These are phyloP conservation scores for Colletotrichum eremochloae DNA, from an alignment of 2,329 filamentous ascomycete species.

Conservation along the genomic window DNA sequence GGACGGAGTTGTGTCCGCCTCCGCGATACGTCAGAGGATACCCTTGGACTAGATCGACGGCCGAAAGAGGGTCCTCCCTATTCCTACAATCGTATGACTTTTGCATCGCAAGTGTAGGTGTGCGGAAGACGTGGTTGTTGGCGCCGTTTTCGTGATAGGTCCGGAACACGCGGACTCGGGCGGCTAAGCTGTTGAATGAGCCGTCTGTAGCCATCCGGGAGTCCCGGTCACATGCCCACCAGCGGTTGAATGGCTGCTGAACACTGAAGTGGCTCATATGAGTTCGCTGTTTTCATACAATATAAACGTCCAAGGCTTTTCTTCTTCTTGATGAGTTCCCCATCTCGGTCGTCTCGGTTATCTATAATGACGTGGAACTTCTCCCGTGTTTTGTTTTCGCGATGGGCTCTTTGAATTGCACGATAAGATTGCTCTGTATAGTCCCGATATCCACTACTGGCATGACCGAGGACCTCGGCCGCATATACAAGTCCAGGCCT, in stretches of 20 bases:
- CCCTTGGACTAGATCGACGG: not conserved
- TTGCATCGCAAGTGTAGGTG: not conserved
- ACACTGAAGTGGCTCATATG: not conserved
- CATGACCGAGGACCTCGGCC: slow-evolving; percentile 26
- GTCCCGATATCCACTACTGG: slow-evolving; percentile 33
- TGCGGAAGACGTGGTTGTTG: not conserved
- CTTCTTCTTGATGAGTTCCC: not conserved
- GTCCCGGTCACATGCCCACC: not conserved
- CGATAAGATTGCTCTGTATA: slow-evolving; percentile 25
- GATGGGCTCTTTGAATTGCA: not conserved
- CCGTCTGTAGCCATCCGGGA: too few species aligned
- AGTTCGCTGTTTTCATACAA: not conserved
- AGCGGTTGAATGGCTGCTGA: slow-evolving; percentile 15
- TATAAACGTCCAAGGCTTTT: not conserved
- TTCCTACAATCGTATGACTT: not conserved
- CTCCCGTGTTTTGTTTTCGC: not conserved
- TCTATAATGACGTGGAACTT: not conserved
- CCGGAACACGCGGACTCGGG: not conserved
- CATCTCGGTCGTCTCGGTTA: not conserved
- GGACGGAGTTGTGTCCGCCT: not conserved
- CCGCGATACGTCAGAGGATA: not conserved
- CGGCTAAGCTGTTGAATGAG: slow-evolving; percentile 36
- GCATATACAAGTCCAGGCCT: slow-evolving; percentile 1
- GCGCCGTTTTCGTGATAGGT: not conserved
- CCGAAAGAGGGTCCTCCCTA: not conserved